These are phyloP conservation scores for Starmerella vaccinii DNA, from an alignment of 805 yeast genomes.

Conservation along the genomic window DNA sequence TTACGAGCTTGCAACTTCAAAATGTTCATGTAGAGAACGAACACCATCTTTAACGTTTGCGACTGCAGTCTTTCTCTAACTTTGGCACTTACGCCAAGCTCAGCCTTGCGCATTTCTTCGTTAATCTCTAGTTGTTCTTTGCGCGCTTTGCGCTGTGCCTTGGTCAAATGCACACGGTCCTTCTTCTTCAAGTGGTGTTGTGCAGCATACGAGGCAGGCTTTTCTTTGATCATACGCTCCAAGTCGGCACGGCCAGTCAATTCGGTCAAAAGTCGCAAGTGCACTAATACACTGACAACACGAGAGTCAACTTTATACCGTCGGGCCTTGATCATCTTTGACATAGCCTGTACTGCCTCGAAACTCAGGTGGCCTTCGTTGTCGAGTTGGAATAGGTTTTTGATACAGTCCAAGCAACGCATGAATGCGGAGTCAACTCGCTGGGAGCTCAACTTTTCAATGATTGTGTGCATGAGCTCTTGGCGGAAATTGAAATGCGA, in stretches of 20 bases:
- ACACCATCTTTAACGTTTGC: constrained; percentile 61
- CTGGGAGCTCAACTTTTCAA: constrained; percentile 55
- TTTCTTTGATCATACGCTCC: constrained; percentile 40
- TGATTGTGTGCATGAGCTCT: constrained; percentile 58
- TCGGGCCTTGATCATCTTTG: constrained; percentile 62
- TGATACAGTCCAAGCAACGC: constrained; percentile 54
- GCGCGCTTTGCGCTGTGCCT: constrained; percentile 75
- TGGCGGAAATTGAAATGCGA: constrained; percentile 71
- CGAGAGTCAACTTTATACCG: constrained; percentile 75
- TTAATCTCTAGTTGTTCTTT: constrained; percentile 82
- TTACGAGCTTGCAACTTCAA: constrained; percentile 52
- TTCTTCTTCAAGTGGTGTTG: constrained; percentile 59
- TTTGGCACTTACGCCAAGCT: constrained; percentile 74
- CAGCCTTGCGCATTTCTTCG: constrained; percentile 79
- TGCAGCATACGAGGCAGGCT: constrained; percentile 27
- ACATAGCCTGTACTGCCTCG: constrained; percentile 58
- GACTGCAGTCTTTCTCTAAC: constrained; percentile 81
- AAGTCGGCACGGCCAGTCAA: constrained; percentile 31
- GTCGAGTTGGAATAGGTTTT: constrained; percentile 65
- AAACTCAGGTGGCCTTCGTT: constrained; percentile 68
- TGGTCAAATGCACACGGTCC: constrained; percentile 83
- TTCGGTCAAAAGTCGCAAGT: constrained; percentile 40
- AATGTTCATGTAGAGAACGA: constrained; percentile 67
- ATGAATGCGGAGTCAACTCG: constrained; percentile 41
- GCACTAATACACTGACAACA: constrained; percentile 60